Percentiles rank a stretch among this genome's conserved stretches.
Conservation (phyloP, 1,284 basidiomycete species). For the Rhodofomes roseus region DNA sequence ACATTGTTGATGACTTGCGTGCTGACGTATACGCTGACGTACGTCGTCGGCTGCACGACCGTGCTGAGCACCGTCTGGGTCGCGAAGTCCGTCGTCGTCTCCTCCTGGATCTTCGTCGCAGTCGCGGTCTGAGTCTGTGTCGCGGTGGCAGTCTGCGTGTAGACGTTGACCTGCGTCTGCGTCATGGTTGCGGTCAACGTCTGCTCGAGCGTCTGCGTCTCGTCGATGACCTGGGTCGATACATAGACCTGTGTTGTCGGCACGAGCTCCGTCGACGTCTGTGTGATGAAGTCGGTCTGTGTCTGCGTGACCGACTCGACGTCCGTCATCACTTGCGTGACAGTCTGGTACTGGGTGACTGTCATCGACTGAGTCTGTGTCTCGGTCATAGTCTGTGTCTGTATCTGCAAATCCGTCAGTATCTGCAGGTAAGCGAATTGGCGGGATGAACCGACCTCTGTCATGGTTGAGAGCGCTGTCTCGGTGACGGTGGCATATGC, state of each 20-base stretch:
- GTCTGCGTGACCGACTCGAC: slow-evolving; percentile 34
- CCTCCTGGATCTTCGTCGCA: slow-evolving; percentile 22
- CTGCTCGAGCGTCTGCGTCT: slow-evolving; percentile 30
- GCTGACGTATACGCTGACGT: slow-evolving; percentile 47
- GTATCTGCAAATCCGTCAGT: background rate
- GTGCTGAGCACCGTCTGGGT: slow-evolving; percentile 28
- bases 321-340: slow-evolving; percentile 23
- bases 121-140: slow-evolving; percentile 33
- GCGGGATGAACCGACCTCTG: slow-evolving; percentile 26
- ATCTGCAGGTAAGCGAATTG: background rate
- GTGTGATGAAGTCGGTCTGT: slow-evolving; percentile 33
- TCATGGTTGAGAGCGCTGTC: slow-evolving; percentile 32
- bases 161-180: slow-evolving; percentile 30
- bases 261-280: slow-evolving; percentile 49
- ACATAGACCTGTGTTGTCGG: slow-evolving; percentile 63
- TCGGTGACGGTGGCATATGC: slow-evolving; percentile 32
- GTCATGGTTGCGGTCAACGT: slow-evolving; percentile 22
- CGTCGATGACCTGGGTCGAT: slow-evolving; percentile 60
- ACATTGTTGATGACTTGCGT: slow-evolving; percentile 63
- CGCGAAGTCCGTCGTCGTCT: slow-evolving; percentile 26
- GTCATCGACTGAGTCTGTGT: slow-evolving; percentile 32
- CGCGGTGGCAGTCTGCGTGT: slow-evolving; percentile 42
- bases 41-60: slow-evolving; percentile 43
- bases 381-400: slow-evolving; percentile 19
- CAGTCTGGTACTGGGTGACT: slow-evolving; percentile 22